Percentiles rank a stretch among this genome's conserved stretches.
phyloP scores from a whole-genome alignment of 1,284 basidiomycete genomes.

The Puccinia horiana region DNA sequence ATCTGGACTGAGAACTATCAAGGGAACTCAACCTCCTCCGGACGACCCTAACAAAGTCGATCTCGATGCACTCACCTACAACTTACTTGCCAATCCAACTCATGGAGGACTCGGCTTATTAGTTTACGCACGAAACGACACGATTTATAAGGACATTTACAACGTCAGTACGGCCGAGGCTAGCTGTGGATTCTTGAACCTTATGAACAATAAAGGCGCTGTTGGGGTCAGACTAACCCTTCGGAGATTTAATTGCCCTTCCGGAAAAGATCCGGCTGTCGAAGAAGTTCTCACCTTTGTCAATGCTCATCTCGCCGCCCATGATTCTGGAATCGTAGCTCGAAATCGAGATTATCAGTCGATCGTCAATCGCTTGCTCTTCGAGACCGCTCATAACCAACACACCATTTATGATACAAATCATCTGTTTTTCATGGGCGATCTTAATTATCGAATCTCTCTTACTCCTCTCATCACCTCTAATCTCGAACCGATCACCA shows the following conservation, averaged over 20 bases:
- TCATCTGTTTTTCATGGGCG: constrained; percentile 58
- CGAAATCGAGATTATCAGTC: constrained; percentile 76
- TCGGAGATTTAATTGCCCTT: background rate
- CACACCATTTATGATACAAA: constrained; percentile 57
- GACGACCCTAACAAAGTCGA: background rate
- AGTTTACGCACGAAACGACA: constrained; percentile 44
- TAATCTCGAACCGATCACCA: constrained; percentile 61
- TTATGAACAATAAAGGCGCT: constrained; percentile 93
- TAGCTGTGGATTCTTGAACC: constrained; percentile 54
- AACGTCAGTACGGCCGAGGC: constrained; percentile 13
- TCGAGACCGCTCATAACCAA: constrained; percentile 58
- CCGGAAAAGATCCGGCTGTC: constrained; percentile 32
- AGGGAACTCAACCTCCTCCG: background rate
- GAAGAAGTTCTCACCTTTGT: constrained; percentile 71
- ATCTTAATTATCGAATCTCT: constrained; percentile 58
- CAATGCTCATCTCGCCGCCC: constrained; percentile 82
- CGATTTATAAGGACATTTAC: constrained; percentile 15
- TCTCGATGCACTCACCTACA: constrained; percentile 25
- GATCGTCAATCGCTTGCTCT: constrained; percentile 80
- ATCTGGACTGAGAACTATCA: constrained; percentile 8
- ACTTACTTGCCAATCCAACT: constrained; percentile 11
- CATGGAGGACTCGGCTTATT: constrained; percentile 41
- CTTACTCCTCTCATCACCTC: constrained; percentile 50
- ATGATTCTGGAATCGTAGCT: constrained; percentile 70
- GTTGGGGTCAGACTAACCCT: constrained; percentile 75